phyloP scores from a whole-genome alignment of 75 land plant genomes.

The Chamaecyparis obtusa region DNA sequence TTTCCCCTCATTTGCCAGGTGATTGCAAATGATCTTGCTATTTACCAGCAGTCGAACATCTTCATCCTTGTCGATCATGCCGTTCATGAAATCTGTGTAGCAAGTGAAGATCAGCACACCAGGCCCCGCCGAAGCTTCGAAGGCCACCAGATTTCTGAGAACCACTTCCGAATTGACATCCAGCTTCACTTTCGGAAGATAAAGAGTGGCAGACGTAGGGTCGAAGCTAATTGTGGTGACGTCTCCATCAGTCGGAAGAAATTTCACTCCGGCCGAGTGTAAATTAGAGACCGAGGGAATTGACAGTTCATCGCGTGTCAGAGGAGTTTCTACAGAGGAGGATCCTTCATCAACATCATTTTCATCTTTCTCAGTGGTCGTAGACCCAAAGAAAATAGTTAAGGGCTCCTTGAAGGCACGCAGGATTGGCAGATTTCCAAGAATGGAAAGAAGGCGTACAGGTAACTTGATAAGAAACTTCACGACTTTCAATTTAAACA shows the following conservation, averaged over 20 bases:
- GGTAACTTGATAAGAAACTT: background rate
- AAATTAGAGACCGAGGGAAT: no score
- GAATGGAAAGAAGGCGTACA: background rate
- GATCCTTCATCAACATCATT: background rate
- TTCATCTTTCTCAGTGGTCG: background rate
- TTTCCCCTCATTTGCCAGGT: no score
- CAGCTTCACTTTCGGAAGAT: conserved; percentile 19
- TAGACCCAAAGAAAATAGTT: background rate
- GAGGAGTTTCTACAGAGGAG: conserved; percentile 2
- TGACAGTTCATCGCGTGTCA: no score
- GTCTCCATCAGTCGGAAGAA: no score
- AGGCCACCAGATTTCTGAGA: no score
- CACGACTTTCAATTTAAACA: background rate
- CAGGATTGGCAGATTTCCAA: background rate
- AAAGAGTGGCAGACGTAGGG: background rate
- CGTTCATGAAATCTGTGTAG: no score
- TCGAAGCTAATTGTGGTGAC: no score
- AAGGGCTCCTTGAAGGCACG: background rate
- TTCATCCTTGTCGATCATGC: no score
- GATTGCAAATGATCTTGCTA: background rate
- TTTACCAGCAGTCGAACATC: conserved; percentile 29
- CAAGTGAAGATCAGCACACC: no score
- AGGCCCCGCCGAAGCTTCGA: no score
- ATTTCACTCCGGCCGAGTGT: no score
- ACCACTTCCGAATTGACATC: conserved; percentile 27